Conservation (phyloP, 2,329 filamentous ascomycete genomes). For the Lecanicillium sp. region DNA sequence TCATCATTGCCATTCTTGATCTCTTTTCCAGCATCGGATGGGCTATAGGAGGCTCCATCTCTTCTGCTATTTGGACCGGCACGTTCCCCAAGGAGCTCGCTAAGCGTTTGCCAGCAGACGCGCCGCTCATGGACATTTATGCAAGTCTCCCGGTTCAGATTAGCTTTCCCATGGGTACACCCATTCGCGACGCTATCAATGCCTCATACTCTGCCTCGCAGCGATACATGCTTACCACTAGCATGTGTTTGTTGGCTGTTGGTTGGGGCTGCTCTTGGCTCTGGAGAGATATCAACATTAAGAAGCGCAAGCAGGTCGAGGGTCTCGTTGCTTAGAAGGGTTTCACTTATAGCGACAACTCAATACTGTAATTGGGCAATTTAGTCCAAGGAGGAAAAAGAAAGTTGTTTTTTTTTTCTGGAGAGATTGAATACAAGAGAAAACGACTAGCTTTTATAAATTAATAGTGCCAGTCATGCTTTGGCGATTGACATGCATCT, state of each 20-base stretch:
- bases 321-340: constrained; percentile 25
- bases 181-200: constrained; percentile 47
- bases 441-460: too few species aligned
- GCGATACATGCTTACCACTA: constrained; percentile 42
- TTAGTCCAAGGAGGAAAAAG: too few species aligned
- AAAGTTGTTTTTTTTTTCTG: too few species aligned
- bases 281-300: constrained; percentile 46
- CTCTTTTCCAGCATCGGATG: constrained; percentile 53
- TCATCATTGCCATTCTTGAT: constrained; percentile 51
- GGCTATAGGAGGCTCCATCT: constrained; percentile 50
- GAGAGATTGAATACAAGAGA: too few species aligned
- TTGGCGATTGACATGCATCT: too few species aligned
- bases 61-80: constrained; percentile 56
- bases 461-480: too few species aligned
- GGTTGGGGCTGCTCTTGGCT: constrained; percentile 24
- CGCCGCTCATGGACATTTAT: constrained; percentile 34
- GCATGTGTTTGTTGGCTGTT: constrained; percentile 33
- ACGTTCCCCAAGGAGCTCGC: constrained; percentile 44
- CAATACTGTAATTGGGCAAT: too few species aligned
- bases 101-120: constrained; percentile 37
- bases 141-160: constrained; percentile 44
- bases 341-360: too few species aligned
- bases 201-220: constrained; percentile 50
- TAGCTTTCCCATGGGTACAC: constrained; percentile 39
- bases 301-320: constrained; percentile 31